Evolutionary conservation across 257 asterid genomes (phyloP).

Genomic region (Solanum sejunctum): DNA sequence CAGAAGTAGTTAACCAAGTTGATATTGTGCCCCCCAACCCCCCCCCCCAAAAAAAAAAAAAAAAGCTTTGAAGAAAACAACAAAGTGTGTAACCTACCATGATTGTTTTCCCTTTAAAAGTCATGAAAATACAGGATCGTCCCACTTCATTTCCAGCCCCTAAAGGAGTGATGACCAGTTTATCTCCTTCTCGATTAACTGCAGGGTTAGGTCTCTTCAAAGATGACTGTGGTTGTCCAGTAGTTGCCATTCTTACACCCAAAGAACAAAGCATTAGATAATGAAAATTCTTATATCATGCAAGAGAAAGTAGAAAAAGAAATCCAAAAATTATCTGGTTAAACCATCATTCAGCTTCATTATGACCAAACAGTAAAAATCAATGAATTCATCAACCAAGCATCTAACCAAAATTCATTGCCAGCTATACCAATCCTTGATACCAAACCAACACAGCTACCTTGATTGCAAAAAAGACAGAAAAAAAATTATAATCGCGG

Average conservation of each 20-base stretch:
- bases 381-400: neutral
- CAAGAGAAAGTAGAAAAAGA: neutral
- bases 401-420: neutral
- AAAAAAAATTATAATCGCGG: neutral
- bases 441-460: neutral
- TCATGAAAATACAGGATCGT: slow-evolving; percentile 54
- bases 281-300: neutral
- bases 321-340: neutral
- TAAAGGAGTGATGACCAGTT: slow-evolving; percentile 73
- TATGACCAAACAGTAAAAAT: neutral
- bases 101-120: too few relatives aligned
- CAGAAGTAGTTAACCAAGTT: neutral
- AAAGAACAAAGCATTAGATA: neutral
- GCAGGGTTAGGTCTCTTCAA: slow-evolving; percentile 33
- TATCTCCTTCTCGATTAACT: slow-evolving; percentile 65
- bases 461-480: neutral
- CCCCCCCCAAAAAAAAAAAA: too few relatives aligned
- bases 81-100: too few relatives aligned
- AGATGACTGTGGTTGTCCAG: slow-evolving; percentile 32
- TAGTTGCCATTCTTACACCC: slow-evolving; percentile 46
- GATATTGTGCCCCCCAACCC: neutral
- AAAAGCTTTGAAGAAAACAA: too few relatives aligned
- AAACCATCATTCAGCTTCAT: neutral
- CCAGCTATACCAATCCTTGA: neutral
- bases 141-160: slow-evolving; percentile 99